Evolutionary conservation across 345 rosid genomes (phyloP).

Genomic region (Lumnitzera racemosa): DNA sequence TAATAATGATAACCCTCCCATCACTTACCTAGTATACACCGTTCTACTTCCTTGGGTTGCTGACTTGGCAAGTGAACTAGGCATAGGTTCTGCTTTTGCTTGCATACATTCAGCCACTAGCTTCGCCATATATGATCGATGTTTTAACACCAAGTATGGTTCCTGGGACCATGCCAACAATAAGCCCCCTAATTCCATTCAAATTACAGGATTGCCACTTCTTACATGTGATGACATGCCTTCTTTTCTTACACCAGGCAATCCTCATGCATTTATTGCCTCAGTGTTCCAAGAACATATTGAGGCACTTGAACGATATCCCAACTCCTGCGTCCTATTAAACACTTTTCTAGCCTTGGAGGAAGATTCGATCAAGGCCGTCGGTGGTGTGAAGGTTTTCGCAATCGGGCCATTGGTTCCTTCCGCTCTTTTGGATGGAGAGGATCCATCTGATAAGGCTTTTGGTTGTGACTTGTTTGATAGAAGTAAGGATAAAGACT

Average conservation of each 20-base stretch:
- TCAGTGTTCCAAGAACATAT: constrained; percentile 24
- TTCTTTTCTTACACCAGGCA: constrained; percentile 32
- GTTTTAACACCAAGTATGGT: constrained; percentile 31
- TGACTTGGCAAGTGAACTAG: constrained; percentile 33
- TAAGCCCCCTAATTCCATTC: constrained; percentile 11
- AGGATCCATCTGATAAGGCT: constrained; percentile 7
- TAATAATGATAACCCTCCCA: constrained; percentile 9
- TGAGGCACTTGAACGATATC: constrained; percentile 23
- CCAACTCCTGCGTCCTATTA: constrained; percentile 36
- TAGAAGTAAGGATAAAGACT: constrained; percentile 11
- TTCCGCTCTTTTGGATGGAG: constrained; percentile 14
- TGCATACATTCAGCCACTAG: constrained; percentile 63
- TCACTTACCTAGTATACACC: constrained; percentile 40
- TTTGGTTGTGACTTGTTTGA: constrained; percentile 27
- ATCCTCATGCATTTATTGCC: constrained; percentile 4
- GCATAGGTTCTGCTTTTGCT: constrained; percentile 31
- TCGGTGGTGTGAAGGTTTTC: constrained; percentile 15
- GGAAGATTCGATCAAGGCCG: constrained; percentile 23
- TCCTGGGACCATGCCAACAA: constrained; percentile 5
- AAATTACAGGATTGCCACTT: constrained; percentile 41
- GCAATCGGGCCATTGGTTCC: constrained; percentile 51
- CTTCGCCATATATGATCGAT: constrained; percentile 39
- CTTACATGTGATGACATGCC: constrained; percentile 39
- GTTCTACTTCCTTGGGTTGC: constrained; percentile 48
- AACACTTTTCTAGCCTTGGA: constrained; percentile 59